phyloP scores from a whole-genome alignment of 768 basidiomycete genomes.

The Agaricus subrufescens region DNA sequence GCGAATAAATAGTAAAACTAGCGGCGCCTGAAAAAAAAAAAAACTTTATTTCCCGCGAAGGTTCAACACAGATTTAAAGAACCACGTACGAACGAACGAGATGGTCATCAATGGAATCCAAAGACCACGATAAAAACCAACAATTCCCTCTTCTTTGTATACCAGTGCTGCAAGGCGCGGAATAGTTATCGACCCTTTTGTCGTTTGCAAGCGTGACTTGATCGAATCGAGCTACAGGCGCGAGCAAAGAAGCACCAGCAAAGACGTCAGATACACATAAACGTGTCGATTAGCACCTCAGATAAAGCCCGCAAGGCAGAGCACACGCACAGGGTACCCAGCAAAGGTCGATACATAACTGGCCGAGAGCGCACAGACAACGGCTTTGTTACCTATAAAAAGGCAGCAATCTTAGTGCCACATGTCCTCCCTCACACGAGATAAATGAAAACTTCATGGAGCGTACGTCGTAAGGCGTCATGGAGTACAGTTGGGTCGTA shows the following conservation, averaged over 20 bases:
- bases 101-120: slow-evolving; percentile 95
- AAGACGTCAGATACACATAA: neutral
- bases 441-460: neutral
- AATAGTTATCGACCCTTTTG: slow-evolving; percentile 69
- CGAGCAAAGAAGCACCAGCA: neutral
- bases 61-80: neutral
- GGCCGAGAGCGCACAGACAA: slow-evolving; percentile 86
- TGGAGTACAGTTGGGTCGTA: slow-evolving; percentile 59
- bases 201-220: slow-evolving; percentile 90
- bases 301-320: slow-evolving; percentile 18
- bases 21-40: slow-evolving; percentile 58
- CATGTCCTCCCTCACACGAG: neutral
- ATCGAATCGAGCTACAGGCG: slow-evolving; percentile 76
- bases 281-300: neutral
- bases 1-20: slow-evolving; percentile 87
- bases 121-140: slow-evolving; percentile 86
- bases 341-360: slow-evolving; percentile 91
- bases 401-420: slow-evolving; percentile 12
- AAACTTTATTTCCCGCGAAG: no score
- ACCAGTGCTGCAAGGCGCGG: slow-evolving; percentile 66
- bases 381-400: slow-evolving; percentile 71
- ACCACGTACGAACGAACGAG: slow-evolving; percentile 88
- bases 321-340: slow-evolving; percentile 68
- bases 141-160: slow-evolving; percentile 80
- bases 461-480: slow-evolving; percentile 64